Evolutionary conservation across 257 asterid species (phyloP).

Genomic region (Datura wrightii): DNA sequence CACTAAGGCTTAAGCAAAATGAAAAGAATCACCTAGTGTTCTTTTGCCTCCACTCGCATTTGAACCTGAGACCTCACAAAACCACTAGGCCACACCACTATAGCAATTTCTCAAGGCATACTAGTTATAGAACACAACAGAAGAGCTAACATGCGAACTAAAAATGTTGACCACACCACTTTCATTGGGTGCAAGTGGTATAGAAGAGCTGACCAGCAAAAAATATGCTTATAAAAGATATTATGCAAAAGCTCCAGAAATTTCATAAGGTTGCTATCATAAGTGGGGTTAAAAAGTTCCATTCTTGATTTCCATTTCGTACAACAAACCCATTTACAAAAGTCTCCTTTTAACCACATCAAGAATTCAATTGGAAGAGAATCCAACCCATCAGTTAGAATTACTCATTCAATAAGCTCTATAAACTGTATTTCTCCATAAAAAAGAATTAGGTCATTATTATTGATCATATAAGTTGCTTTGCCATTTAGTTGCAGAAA

Average conservation of each 20-base stretch:
- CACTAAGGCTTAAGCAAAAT: neutral
- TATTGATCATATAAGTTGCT: neutral
- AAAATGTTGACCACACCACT: neutral
- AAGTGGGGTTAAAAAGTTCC: neutral
- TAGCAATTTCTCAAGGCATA: neutral
- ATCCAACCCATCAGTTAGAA: neutral
- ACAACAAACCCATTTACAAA: slow-evolving; percentile 5
- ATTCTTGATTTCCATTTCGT: neutral
- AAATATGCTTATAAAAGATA: neutral
- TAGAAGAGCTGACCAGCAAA: neutral
- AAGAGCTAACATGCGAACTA: slow-evolving; percentile 21
- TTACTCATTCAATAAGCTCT: neutral
- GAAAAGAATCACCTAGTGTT: neutral
- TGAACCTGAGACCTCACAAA: neutral
- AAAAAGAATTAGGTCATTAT: neutral
- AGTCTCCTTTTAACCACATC: neutral
- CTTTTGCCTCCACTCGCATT: neutral
- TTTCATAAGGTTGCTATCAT: neutral
- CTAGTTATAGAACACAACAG: neutral
- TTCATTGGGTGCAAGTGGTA: neutral
- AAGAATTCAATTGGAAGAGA: slow-evolving; percentile 22
- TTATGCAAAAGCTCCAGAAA: slow-evolving; percentile 20
- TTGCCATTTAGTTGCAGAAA: neutral
- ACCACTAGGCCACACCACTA: neutral
- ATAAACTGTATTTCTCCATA: neutral